These are phyloP conservation scores for Paramecium octaurelia DNA, from an alignment of 73 alveolate genomes.

Conservation along the genomic window DNA sequence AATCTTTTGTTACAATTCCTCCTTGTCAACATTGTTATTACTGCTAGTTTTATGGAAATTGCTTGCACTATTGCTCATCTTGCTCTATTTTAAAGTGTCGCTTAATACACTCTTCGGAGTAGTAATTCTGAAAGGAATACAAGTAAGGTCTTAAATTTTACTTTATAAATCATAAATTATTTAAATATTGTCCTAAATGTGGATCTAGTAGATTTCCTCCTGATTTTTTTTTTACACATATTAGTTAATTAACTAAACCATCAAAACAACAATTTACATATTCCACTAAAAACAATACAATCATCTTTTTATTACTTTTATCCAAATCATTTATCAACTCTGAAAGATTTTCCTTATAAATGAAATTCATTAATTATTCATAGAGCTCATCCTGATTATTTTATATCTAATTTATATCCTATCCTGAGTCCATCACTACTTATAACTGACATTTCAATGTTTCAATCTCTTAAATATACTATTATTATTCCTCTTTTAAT, in stretches of 20 bases:
- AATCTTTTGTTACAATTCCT: not conserved
- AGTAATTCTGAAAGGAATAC: not conserved
- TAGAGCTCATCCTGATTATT: not conserved
- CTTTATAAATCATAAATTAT: slow-evolving; percentile 29
- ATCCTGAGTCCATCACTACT: not conserved
- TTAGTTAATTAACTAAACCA: not conserved
- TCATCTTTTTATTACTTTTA: not conserved
- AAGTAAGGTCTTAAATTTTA: slow-evolving; percentile 22
- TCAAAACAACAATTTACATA: slow-evolving; percentile 6
- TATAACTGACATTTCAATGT: not conserved
- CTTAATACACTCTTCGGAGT: slow-evolving; percentile 25
- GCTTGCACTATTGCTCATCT: slow-evolving; percentile 21
- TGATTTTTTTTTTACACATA: not conserved
- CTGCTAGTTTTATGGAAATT: not conserved
- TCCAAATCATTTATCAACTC: not conserved
- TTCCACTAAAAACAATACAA: slow-evolving; percentile 2
- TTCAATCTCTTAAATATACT: not conserved
- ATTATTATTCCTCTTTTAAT: not conserved
- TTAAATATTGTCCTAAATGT: slow-evolving; percentile 11
- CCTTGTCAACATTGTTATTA: not conserved
- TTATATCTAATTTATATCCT: not conserved
- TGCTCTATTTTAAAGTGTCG: slow-evolving; percentile 18
- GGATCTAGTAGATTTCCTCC: not conserved
- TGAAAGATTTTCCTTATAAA: not conserved
- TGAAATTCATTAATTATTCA: not conserved